Evolutionary conservation across 345 rosid species (phyloP).

Genomic region (Brassica napus): DNA sequence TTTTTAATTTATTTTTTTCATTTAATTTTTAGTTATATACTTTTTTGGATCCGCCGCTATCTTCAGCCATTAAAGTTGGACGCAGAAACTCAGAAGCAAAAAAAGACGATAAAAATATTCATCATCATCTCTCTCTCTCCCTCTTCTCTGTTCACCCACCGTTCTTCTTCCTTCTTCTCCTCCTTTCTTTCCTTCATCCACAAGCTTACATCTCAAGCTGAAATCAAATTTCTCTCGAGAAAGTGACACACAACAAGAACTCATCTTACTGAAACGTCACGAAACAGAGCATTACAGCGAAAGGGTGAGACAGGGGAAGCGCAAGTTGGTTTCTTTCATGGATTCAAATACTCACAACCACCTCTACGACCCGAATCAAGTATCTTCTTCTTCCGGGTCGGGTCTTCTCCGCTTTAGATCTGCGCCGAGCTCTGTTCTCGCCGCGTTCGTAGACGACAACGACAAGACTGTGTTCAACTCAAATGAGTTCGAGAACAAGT

Average conservation of each 20-base stretch:
- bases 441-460: constrained; percentile 38
- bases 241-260: constrained; percentile 35
- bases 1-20: too few species aligned
- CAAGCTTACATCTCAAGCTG: constrained; percentile 72
- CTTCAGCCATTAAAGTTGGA: constrained; percentile 37
- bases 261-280: background rate
- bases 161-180: constrained; percentile 21
- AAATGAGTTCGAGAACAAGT: constrained; percentile 36
- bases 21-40: constrained; percentile 4
- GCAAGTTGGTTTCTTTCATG: constrained; percentile 39
- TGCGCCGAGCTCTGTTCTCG: constrained; percentile 67
- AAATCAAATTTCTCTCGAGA: constrained; percentile 29
- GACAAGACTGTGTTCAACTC: constrained; percentile 46
- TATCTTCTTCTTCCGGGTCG: constrained; percentile 41
- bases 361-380: constrained; percentile 44
- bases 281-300: constrained; percentile 23
- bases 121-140: constrained; percentile 22
- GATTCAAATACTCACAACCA: constrained; percentile 61
- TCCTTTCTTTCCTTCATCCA: constrained; percentile 54
- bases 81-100: constrained; percentile 36
- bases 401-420: constrained; percentile 85
- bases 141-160: constrained; percentile 14
- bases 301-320: background rate
- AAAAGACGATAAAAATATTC: constrained; percentile 35
- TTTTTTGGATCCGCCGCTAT: constrained; percentile 44